These are phyloP conservation scores for Citrus glauca DNA, from an alignment of 345 rosid genomes.

Conservation along the genomic window DNA sequence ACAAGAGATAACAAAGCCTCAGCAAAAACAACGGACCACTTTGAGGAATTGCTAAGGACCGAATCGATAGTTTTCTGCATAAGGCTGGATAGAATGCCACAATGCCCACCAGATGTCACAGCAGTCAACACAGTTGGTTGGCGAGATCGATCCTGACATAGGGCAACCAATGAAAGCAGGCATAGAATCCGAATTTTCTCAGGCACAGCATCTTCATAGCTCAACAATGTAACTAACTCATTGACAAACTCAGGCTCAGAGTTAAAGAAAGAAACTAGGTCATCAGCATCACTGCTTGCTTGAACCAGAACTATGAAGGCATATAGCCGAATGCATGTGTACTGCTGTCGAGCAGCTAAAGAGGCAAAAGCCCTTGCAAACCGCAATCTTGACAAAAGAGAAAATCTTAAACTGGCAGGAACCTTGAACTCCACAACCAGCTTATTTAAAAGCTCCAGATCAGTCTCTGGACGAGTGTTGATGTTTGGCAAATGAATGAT, in stretches of 20 bases:
- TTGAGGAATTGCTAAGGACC: conserved; percentile 57
- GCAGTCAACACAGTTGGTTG: conserved; percentile 80
- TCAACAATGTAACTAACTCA: conserved; percentile 76
- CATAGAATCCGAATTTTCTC: conserved; percentile 80
- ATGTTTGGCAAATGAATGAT: conserved; percentile 69
- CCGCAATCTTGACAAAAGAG: conserved; percentile 76
- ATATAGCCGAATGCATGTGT: conserved; percentile 85
- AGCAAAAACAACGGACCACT: conserved; percentile 78
- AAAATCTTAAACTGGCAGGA: conserved; percentile 76
- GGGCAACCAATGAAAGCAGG: conserved; percentile 79
- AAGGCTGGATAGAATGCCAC: conserved; percentile 86
- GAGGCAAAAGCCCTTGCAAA: conserved; percentile 91
- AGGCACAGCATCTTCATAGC: conserved; percentile 78
- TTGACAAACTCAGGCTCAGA: conserved; percentile 92
- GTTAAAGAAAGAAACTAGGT: conserved; percentile 76
- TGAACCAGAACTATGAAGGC: conserved; percentile 92
- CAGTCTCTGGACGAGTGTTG: conserved; percentile 48
- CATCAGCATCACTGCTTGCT: conserved; percentile 76
- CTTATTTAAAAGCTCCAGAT: conserved; percentile 73
- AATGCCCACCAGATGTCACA: conserved; percentile 87
- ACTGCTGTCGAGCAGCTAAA: conserved; percentile 72
- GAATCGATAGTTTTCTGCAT: conserved; percentile 91
- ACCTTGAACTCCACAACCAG: conserved; percentile 69
- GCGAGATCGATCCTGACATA: conserved; percentile 91
- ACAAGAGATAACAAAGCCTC: conserved; percentile 90